phyloP scores from a whole-genome alignment of 2,329 filamentous ascomycete genomes.

The Paecilomyces sp. region DNA sequence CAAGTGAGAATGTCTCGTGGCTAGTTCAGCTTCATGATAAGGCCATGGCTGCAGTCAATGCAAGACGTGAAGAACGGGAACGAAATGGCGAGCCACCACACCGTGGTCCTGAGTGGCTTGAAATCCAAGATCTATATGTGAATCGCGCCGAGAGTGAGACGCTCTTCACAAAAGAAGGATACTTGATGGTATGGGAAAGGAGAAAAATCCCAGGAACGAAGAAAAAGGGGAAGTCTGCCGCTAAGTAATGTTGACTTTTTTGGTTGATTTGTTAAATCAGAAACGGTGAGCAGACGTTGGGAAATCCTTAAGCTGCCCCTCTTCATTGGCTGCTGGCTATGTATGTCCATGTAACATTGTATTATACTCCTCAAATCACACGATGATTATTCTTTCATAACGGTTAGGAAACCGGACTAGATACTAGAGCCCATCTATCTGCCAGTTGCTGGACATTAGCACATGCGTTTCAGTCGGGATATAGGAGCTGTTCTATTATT shows the following conservation, averaged over 20 bases:
- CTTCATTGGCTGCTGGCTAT: not conserved
- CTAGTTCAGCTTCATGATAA: constrained; percentile 83
- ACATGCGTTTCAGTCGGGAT: no score
- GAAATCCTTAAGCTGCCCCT: not conserved
- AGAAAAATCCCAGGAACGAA: constrained; percentile 46
- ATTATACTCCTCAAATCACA: no score
- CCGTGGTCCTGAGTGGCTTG: constrained; percentile 72
- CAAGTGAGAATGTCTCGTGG: constrained; percentile 89
- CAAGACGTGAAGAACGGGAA: constrained; percentile 15
- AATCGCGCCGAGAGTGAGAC: constrained; percentile 83
- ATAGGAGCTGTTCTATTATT: no score
- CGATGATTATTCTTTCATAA: no score
- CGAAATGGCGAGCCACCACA: constrained; percentile 22
- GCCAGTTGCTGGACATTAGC: no score
- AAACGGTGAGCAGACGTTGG: not conserved
- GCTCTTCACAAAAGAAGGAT: constrained; percentile 86
- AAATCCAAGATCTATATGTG: constrained; percentile 89
- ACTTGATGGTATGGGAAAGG: constrained; percentile 94
- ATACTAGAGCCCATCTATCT: no score
- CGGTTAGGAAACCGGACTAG: no score
- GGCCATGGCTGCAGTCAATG: constrained; percentile 43
- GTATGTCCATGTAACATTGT: not conserved
- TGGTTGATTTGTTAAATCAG: not conserved
- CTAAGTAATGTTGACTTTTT: not conserved
- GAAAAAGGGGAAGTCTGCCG: constrained; percentile 30